Base-by-base conservation (phyloP, 495 filamentous ascomycete genomes). In the Aspergillus panamensis region DNA sequence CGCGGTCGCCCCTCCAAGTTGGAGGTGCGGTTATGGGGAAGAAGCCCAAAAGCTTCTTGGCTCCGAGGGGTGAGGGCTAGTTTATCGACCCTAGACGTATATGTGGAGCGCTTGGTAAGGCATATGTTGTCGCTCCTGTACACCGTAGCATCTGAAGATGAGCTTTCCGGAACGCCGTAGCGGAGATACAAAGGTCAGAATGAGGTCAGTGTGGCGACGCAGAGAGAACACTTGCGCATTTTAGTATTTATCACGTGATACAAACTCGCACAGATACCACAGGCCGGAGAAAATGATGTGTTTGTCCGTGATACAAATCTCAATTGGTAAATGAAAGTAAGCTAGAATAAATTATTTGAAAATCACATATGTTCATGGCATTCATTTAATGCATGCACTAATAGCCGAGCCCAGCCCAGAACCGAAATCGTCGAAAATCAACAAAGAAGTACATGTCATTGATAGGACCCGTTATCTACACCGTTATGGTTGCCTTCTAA, bases 91-190 rank as follows among this genome's bases (percentile, higher is more conserved):
- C 33, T 3, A 35, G 17, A 30, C 21, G 44, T 42, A 14, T 30
- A 42, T 42, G 53, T 49, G 45, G 54, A 51, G 45, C 48, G 42
- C 48, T 37, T 44, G 55, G 32, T 69, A 65, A 70, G 65, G 60
- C 69, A 62, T 62, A 66, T 69, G 57, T 69, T 72, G 73, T 76
- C 69, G 64, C 70, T 72, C 56, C 59, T 72, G 70, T 69, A 55
- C 72, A 64, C 72, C 73, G 72, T 76, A 76, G 66, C 62, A 37
- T 21, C 13, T n/a, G 48, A 53, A 21, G 32, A 35, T 48, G 56
- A 53, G 55, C 51, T 55, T 35, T 63, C 57, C 43, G 55, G 64
- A 53, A 54, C 43, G 42, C 64, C 64, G 65, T 67, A 67, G 54
- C 51, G 13, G 14, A 19, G n/a, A 17, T 16, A 21, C n/a, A 45